These are phyloP conservation scores for Phyllostachys edulis DNA, from an alignment of 176 grass and related monocot species.

Conservation along the genomic window DNA sequence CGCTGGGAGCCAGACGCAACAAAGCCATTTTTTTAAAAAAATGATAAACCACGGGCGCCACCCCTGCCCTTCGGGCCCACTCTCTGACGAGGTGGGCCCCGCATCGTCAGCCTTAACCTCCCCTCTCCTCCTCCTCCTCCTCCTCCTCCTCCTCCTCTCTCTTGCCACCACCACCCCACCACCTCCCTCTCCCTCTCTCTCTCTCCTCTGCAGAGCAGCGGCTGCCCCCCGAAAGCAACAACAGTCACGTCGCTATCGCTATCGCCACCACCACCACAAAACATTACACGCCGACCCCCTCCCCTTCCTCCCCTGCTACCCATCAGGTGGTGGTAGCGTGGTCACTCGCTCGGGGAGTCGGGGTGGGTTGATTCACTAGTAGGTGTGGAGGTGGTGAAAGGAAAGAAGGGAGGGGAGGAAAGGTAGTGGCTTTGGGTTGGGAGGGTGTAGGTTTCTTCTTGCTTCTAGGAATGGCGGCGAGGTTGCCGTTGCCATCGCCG, in stretches of 20 bases:
- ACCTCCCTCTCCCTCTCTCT: background rate
- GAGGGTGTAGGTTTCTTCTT: background rate
- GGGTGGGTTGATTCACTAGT: background rate
- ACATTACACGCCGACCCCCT: slow-evolving; percentile 23
- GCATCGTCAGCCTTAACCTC: slow-evolving; percentile 30
- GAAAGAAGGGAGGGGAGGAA: background rate
- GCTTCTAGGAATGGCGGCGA: background rate
- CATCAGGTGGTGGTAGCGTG: slow-evolving; percentile 10
- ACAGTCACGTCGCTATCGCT: slow-evolving; percentile 97
- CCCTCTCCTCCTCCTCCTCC: no score
- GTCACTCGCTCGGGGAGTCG: background rate
- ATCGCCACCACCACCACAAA: slow-evolving; percentile 62
- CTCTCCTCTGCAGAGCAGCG: slow-evolving; percentile 29
- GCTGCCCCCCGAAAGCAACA: slow-evolving; percentile 60
- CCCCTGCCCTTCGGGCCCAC: background rate
- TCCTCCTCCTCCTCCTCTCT: no score
- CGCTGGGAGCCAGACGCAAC: background rate
- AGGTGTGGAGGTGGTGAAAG: background rate
- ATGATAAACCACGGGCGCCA: slow-evolving; percentile 16
- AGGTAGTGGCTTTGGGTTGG: background rate
- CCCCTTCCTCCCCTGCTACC: background rate
- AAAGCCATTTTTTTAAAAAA: background rate
- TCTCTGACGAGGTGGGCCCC: background rate
- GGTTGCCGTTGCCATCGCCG: background rate
- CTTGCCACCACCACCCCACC: background rate